Base-by-base conservation (phyloP, 306 rosid species). In the Ochetophila trinervis region DNA sequence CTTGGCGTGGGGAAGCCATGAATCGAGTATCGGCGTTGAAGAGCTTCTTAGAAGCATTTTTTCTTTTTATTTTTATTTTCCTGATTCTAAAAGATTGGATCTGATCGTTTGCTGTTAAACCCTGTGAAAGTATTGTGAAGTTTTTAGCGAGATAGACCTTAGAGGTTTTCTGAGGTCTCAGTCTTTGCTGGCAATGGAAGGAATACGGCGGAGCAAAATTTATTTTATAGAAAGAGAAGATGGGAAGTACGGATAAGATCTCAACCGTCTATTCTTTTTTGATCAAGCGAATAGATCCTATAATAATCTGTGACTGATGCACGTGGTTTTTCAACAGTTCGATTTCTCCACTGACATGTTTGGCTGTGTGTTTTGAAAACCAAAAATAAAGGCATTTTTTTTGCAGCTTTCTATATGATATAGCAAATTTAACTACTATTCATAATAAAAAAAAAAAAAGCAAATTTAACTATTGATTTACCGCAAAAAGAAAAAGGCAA, bases 1-100 rank as follows among this genome's bases (percentile, higher is more conserved):
- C 53, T 45, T 73, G n/a, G 56, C 48, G 37, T 60, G 76, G 7
- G 74, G 74, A 2, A 65, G 66, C 79, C 82, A 81, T 77, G 82
- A 63, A 44, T 76, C 73, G 30, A 69, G 79, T 20, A 73, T 16
- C 32, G 82, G 82, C 56, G 79, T 47, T 5, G 85, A 80, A 7
- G 79, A 66, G 65, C 72, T 80, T 45, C 79, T 63, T 57, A 80
- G 60, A 69, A 80, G 85, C 85, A 80, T 76, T 35, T 17, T 53
- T 47, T 3, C 22, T 0, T 8, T 16, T 12, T 36, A 20, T n/a
- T n/a, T n/a, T n/a, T n/a, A n/a, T n/a, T n/a, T n/a, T n/a, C n/a
- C n/a, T n/a, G n/a, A n/a, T n/a, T n/a, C n/a, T n/a, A 3, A 65
- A 65, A 48, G 42, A 34, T n/a, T 0, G 30, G 49, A 35, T 42